A percentile compares a stretch with the other conserved stretches of the same genome.
Evolutionary conservation across 179 eudicot genomes (phyloP).

Genomic region (Silene coronaria): DNA sequence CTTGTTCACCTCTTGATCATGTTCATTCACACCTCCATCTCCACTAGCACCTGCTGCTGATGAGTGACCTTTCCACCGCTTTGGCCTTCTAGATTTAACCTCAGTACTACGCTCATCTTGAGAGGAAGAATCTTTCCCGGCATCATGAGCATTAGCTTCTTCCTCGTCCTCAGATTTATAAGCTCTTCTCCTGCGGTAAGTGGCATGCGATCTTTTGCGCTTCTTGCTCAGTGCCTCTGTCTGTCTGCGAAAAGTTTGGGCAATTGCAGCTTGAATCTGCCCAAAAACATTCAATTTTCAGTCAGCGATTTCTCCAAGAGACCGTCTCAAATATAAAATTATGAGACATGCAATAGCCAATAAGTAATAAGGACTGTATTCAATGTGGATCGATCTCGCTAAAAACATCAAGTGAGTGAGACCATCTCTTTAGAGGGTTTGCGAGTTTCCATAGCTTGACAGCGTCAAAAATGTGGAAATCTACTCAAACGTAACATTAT

Average conservation of each 20-base stretch:
- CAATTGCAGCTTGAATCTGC: slow-evolving; percentile 83
- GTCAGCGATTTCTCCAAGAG: neutral
- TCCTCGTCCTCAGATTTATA: slow-evolving; percentile 53
- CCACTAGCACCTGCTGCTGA: neutral
- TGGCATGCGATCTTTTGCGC: slow-evolving; percentile 51
- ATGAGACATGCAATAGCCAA: neutral
- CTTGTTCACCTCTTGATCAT: slow-evolving; percentile 1
- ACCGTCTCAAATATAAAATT: neutral
- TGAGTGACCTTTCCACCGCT: neutral
- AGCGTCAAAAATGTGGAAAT: neutral
- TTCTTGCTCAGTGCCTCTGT: slow-evolving; percentile 71
- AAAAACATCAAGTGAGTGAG: too few relatives aligned
- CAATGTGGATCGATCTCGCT: too few relatives aligned
- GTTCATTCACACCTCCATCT: neutral
- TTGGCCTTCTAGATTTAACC: neutral
- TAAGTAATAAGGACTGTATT: too few relatives aligned
- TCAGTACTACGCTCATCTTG: slow-evolving; percentile 42
- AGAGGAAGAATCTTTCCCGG: slow-evolving; percentile 59
- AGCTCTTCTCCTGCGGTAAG: slow-evolving; percentile 40
- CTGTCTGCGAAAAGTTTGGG: slow-evolving; percentile 63
- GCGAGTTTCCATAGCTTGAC: slow-evolving; percentile 10
- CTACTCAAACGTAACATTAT: neutral
- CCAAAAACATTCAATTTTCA: neutral
- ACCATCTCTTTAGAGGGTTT: too few relatives aligned
- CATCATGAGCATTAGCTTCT: slow-evolving; percentile 44